These are phyloP conservation scores for Clarireedia monteithiana DNA, from an alignment of 2,329 filamentous ascomycete species.

Conservation along the genomic window DNA sequence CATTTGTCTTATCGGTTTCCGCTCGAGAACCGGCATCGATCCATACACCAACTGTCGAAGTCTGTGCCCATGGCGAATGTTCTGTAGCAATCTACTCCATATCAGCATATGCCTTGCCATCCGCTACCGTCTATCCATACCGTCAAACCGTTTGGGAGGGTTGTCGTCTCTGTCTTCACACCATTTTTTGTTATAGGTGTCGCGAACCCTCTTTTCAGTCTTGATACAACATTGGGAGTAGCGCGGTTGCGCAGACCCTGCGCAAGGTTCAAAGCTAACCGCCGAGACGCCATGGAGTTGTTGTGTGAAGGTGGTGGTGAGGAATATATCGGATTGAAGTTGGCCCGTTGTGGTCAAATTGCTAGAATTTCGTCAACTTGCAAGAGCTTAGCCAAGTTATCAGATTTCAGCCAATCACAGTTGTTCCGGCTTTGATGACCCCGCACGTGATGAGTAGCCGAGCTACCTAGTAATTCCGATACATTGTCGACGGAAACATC, in stretches of 20 bases:
- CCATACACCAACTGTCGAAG: conserved; percentile 96
- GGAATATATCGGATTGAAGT: conserved; percentile 16
- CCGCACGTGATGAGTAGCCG: conserved; percentile 5
- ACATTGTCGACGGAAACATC: conserved; percentile 8
- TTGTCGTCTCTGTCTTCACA: conserved; percentile 90
- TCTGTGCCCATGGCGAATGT: conserved; percentile 96
- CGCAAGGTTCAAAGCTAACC: conserved; percentile 91
- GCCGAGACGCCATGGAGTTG: conserved; percentile 78
- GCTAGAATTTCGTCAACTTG: conserved; percentile 10
- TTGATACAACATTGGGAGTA: conserved; percentile 69
- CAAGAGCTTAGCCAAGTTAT: conserved; percentile 8
- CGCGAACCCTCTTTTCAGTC: conserved; percentile 80
- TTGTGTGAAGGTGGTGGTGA: conserved; percentile 17
- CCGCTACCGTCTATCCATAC: conserved; percentile 39
- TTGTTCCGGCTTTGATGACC: conserved; percentile 9
- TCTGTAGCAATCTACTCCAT: conserved; percentile 80
- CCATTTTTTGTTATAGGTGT: conserved; percentile 64
- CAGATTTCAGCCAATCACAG: conserved; percentile 7
- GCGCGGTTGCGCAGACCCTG: conserved; percentile 82
- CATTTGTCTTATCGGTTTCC: conserved; percentile 97
- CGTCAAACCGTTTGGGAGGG: conserved; percentile 94
- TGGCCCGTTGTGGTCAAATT: conserved; percentile 8
- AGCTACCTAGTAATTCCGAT: conserved; percentile 10
- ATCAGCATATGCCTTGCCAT: conserved; percentile 26
- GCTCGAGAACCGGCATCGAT: conserved; percentile 98